These are phyloP conservation scores for Trifolium pratense DNA, from an alignment of 306 rosid genomes.

Conservation along the genomic window DNA sequence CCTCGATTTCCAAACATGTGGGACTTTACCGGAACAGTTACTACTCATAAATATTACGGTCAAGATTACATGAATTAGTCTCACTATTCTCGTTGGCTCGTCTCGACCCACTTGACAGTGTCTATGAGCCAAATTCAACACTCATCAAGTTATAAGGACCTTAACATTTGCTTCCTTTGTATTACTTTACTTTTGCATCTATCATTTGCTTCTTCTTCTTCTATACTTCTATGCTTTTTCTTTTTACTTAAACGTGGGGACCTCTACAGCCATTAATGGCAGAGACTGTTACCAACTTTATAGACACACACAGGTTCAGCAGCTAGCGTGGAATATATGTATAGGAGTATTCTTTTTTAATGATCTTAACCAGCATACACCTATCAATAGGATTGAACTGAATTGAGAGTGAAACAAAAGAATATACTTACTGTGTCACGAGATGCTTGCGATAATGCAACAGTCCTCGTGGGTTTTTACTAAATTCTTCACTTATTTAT, in stretches of 20 bases:
- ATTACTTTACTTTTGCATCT: conserved; percentile 36
- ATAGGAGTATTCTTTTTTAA: not conserved
- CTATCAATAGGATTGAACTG: not conserved
- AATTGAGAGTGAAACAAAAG: not conserved
- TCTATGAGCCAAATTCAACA: too few relatives aligned
- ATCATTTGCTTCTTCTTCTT: conserved; percentile 43
- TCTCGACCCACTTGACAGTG: too few relatives aligned
- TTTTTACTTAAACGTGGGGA: conserved; percentile 41
- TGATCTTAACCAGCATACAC: not conserved
- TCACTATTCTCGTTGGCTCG: too few relatives aligned
- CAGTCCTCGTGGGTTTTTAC: too few relatives aligned
- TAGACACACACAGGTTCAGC: not conserved
- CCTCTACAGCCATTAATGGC: conserved; percentile 40
- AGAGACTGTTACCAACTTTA: conserved; percentile 40
- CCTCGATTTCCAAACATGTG: too few relatives aligned
- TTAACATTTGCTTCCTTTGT: conserved; percentile 37
- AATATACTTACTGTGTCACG: conserved; percentile 8
- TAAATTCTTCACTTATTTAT: too few relatives aligned
- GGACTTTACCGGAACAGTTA: too few relatives aligned
- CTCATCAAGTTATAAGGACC: conserved; percentile 1
- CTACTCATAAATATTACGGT: too few relatives aligned
- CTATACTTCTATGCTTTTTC: conserved; percentile 33
- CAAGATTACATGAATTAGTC: too few relatives aligned
- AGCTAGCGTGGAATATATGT: conserved; percentile 2
- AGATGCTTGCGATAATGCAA: not conserved